A percentile compares a stretch with the other conserved stretches of the same genome.
Evolutionary conservation across 1,284 basidiomycete species (phyloP).

Genomic region (Moesziomyces antarcticus): DNA sequence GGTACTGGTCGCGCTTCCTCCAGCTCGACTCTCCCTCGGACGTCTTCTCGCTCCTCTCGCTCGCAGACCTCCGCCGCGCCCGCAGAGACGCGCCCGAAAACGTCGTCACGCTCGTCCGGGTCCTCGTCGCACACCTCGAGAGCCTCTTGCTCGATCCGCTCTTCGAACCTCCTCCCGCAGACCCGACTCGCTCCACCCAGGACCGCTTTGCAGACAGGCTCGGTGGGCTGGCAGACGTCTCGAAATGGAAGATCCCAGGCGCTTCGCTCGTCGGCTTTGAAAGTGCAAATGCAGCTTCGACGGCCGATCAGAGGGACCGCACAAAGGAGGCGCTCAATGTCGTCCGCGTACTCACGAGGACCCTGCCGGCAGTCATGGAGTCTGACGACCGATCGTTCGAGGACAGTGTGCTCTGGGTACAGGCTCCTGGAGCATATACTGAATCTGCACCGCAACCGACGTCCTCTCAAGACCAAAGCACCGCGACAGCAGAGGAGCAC

Average conservation of each 20-base stretch:
- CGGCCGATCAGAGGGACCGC: slow-evolving; percentile 37
- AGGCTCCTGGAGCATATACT: slow-evolving; percentile 20
- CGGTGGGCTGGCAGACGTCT: slow-evolving; percentile 22
- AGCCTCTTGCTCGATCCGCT: slow-evolving; percentile 55
- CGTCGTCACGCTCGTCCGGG: slow-evolving; percentile 56
- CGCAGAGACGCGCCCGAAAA: slow-evolving; percentile 57
- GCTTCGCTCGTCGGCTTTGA: slow-evolving; percentile 22
- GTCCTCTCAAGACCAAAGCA: background rate
- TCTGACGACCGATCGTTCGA: slow-evolving; percentile 32
- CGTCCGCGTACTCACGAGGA: slow-evolving; percentile 57
- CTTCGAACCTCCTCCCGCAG: slow-evolving; percentile 49
- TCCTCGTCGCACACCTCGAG: slow-evolving; percentile 62
- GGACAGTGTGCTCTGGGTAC: slow-evolving; percentile 44
- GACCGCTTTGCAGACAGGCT: slow-evolving; percentile 10
- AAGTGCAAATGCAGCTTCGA: background rate
- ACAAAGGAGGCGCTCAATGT: slow-evolving; percentile 62
- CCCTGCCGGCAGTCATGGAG: slow-evolving; percentile 57
- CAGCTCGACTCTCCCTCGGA: slow-evolving; percentile 56
- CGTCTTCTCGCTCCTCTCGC: slow-evolving; percentile 50
- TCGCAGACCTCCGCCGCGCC: slow-evolving; percentile 53
- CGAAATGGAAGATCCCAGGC: slow-evolving; percentile 30
- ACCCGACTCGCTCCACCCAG: slow-evolving; percentile 9
- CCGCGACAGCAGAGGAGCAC: slow-evolving; percentile 18
- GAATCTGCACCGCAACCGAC: slow-evolving; percentile 5
- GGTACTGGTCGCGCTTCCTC: slow-evolving; percentile 57